Conservation (phyloP, 164 flowering plant species). For the Houttuynia cordata region DNA sequence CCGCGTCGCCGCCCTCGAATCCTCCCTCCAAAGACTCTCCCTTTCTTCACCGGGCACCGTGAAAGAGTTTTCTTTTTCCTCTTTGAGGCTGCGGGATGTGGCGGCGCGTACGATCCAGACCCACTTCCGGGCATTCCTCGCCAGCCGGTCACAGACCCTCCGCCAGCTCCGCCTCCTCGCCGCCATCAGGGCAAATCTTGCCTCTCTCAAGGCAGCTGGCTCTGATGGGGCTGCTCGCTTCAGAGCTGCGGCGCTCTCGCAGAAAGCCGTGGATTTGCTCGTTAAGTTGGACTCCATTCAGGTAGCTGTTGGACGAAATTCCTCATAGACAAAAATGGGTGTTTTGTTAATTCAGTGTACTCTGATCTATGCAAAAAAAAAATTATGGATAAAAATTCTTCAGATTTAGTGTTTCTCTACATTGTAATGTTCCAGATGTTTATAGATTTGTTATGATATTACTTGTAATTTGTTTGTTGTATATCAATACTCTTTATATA, state of each 20-base stretch:
- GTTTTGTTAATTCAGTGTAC: no score
- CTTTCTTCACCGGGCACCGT: no score
- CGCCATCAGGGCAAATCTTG: constrained; percentile 41
- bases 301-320: constrained; percentile 24
- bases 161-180: constrained; percentile 66
- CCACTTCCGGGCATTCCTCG: constrained; percentile 68
- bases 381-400: no score
- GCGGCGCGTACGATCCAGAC: constrained; percentile 80
- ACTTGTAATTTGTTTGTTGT: no score
- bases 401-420: no score
- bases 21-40: constrained; percentile 5
- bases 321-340: background rate
- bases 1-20: constrained; percentile 16
- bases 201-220: constrained; percentile 39
- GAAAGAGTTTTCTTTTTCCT: constrained; percentile 5
- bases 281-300: constrained; percentile 55
- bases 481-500: no score
- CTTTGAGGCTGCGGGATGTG: constrained; percentile 36
- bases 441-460: no score
- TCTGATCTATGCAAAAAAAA: no score
- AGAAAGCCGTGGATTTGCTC: constrained; percentile 44
- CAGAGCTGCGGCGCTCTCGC: constrained; percentile 12
- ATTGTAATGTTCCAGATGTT: no score
- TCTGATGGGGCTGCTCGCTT: constrained; percentile 18
- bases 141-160: constrained; percentile 72